These are phyloP conservation scores for Kondoa subrosea DNA, from an alignment of 768 basidiomycete species.

Conservation along the genomic window DNA sequence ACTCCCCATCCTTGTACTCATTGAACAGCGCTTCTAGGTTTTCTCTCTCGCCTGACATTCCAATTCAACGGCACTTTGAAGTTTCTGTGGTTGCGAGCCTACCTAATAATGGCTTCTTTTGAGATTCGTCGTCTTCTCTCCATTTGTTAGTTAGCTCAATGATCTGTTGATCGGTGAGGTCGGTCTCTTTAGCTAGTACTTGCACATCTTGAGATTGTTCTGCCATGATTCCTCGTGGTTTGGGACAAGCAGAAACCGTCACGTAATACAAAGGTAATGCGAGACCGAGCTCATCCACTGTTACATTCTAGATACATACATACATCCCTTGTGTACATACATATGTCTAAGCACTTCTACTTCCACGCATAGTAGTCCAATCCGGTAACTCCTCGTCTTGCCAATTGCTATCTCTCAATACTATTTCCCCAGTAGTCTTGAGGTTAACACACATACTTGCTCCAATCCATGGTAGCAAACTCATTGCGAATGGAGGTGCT, in stretches of 20 bases:
- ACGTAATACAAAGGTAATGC: too few relatives aligned
- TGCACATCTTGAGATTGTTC: too few relatives aligned
- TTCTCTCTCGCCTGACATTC: too few relatives aligned
- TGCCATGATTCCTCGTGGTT: too few relatives aligned
- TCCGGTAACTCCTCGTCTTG: constrained; percentile 45
- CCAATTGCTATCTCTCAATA: constrained; percentile 63
- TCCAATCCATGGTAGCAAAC: constrained; percentile 75
- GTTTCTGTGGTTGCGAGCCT: too few relatives aligned
- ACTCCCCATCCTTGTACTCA: constrained; percentile 25
- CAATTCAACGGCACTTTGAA: too few relatives aligned
- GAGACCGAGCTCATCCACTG: too few relatives aligned
- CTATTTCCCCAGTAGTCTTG: constrained; percentile 70
- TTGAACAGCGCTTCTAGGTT: constrained; percentile 28
- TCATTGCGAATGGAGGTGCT: constrained; percentile 72
- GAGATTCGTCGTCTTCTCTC: constrained; percentile 13
- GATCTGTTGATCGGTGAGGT: constrained; percentile 17
- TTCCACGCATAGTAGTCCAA: neutral
- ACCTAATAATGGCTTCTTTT: constrained; percentile 29
- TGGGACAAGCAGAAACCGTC: too few relatives aligned
- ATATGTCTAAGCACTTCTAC: neutral
- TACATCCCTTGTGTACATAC: neutral
- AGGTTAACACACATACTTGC: constrained; percentile 77
- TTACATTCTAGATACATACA: too few relatives aligned
- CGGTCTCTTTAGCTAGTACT: neutral
- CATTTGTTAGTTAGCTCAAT: constrained; percentile 13